Evolutionary conservation across 2,329 filamentous ascomycete genomes (phyloP).

Genomic region (Colletotrichum filicis): DNA sequence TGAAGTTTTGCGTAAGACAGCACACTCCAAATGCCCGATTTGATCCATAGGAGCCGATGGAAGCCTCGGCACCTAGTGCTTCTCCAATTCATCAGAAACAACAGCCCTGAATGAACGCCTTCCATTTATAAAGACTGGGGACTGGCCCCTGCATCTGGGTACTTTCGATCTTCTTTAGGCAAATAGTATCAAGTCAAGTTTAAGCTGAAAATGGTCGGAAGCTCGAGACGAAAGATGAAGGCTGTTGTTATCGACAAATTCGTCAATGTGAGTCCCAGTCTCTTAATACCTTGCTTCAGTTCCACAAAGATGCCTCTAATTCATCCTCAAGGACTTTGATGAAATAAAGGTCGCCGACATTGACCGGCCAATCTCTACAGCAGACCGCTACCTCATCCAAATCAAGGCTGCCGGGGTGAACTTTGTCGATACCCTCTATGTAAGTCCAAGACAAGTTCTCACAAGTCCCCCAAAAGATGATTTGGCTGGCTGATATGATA

Average conservation of each 20-base stretch:
- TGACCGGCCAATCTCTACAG: conserved; percentile 34
- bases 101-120: neutral
- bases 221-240: conserved; percentile 39
- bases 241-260: conserved; percentile 43
- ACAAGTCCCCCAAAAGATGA: too few species aligned
- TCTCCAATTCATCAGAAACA: neutral
- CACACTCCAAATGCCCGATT: neutral
- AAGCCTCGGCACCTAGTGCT: conserved; percentile 7
- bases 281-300: neutral
- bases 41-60: neutral
- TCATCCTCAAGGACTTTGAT: conserved; percentile 33
- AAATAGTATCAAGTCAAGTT: neutral
- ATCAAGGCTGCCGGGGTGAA: conserved; percentile 68
- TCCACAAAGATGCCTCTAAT: neutral
- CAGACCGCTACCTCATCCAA: conserved; percentile 41
- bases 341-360: conserved; percentile 40
- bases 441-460: conserved; percentile 34
- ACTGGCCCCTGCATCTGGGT: too few species aligned
- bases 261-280: conserved; percentile 31
- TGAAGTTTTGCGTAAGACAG: neutral
- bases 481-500: neutral
- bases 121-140: neutral
- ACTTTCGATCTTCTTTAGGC: neutral
- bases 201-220: neutral
- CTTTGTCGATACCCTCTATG: conserved; percentile 70